A percentile compares a stretch with the other conserved stretches of the same genome.
These are phyloP conservation scores for Neurospora africana DNA, from an alignment of 495 filamentous ascomycete genomes.

Conservation along the genomic window DNA sequence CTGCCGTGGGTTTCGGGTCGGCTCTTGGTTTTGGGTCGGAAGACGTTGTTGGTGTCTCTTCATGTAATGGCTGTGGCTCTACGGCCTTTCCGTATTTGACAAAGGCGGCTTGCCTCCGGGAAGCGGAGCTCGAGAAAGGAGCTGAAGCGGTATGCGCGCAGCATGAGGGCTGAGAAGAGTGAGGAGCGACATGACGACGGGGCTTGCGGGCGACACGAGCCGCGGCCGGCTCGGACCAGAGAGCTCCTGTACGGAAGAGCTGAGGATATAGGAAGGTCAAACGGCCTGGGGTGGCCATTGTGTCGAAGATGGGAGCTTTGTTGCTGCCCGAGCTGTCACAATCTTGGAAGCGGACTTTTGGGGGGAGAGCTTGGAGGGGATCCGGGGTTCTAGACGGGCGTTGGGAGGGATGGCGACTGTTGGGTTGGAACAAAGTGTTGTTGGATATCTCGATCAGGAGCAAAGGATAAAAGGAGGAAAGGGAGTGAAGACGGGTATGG, in stretches of 20 bases:
- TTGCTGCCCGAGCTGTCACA: background rate
- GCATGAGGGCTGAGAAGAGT: background rate
- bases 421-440: background rate
- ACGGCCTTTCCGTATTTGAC: constrained; percentile 51
- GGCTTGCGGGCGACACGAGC: constrained; percentile 9
- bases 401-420: background rate
- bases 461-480: background rate
- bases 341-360: background rate
- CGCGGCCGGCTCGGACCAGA: constrained; percentile 25
- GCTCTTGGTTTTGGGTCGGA: background rate
- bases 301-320: background rate
- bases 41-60: background rate
- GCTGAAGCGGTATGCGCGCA: constrained; percentile 16
- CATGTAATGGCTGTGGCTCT: constrained; percentile 32
- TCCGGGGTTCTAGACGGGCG: background rate
- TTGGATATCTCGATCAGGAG: background rate
- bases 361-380: background rate
- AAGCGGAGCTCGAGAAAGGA: constrained; percentile 24
- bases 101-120: constrained; percentile 23
- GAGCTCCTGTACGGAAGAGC: constrained; percentile 39
- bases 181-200: constrained; percentile 13
- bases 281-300: constrained; percentile 53
- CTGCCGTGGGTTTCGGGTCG: constrained; percentile 6
- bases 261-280: constrained; percentile 70
- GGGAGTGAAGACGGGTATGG: background rate